Conservation (phyloP, 768 basidiomycete species). For the Mycena venus region DNA sequence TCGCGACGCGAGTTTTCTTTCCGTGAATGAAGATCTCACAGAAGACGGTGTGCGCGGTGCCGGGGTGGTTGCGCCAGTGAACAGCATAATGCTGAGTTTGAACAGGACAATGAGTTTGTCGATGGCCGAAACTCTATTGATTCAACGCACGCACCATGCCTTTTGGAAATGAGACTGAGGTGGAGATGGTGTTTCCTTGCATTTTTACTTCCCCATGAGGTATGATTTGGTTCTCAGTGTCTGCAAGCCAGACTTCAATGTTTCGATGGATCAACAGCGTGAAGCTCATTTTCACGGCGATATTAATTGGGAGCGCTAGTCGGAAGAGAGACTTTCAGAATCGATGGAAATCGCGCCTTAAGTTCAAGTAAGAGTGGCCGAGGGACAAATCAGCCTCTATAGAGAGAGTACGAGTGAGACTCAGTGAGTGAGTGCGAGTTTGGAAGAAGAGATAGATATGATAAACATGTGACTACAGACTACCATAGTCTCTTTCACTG, state of each 20-base stretch:
- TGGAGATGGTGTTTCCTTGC: background rate
- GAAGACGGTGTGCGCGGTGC: conserved; percentile 4
- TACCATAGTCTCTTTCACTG: too few relatives aligned
- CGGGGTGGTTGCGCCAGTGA: conserved; percentile 10
- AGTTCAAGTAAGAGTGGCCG: too few relatives aligned
- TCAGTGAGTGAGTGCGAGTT: too few relatives aligned
- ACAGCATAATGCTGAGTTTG: background rate
- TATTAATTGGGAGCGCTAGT: too few relatives aligned
- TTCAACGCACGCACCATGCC: background rate
- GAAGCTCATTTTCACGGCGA: too few relatives aligned
- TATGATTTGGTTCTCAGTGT: background rate
- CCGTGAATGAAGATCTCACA: conserved; percentile 9
- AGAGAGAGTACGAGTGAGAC: too few relatives aligned
- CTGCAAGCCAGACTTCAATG: conserved; percentile 4
- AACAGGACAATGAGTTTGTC: background rate
- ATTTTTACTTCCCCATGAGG: background rate
- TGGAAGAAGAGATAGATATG: too few relatives aligned
- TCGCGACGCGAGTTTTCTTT: background rate
- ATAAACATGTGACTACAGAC: too few relatives aligned
- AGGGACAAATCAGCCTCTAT: too few relatives aligned
- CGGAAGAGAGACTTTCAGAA: too few relatives aligned
- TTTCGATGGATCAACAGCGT: background rate
- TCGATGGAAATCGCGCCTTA: too few relatives aligned
- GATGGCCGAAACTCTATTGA: background rate
- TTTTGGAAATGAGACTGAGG: background rate